Conservation (phyloP, 148 eudicot species). For the Amaranthus palmeri region DNA sequence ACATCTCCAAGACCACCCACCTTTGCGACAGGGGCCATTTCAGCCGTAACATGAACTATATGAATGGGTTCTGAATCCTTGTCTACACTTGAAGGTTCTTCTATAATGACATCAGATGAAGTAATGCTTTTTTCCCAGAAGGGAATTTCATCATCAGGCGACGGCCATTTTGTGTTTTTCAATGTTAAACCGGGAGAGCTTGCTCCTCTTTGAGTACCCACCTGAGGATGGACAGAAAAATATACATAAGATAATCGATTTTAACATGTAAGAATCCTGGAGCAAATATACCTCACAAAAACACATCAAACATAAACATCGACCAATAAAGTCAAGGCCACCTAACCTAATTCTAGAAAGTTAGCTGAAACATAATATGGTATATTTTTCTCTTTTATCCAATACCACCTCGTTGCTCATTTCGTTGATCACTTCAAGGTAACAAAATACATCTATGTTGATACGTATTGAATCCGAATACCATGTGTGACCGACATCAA, state of each 20-base stretch:
- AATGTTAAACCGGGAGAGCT: constrained; percentile 23
- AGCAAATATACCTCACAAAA: not conserved
- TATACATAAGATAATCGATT: not conserved
- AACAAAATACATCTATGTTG: not conserved
- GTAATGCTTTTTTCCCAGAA: constrained; percentile 57
- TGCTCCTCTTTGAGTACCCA: constrained; percentile 25
- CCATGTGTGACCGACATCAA: not conserved
- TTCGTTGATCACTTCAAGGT: not conserved
- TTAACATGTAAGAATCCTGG: not conserved
- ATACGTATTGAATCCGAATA: not conserved
- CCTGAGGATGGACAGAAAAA: constrained; percentile 26
- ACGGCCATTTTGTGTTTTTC: constrained; percentile 56
- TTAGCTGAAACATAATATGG: not conserved
- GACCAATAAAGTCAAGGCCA: not conserved
- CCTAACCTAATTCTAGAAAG: not conserved
- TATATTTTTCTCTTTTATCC: too few species aligned
- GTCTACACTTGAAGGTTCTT: constrained; percentile 24
- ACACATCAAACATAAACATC: not conserved
- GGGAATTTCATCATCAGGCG: constrained; percentile 62
- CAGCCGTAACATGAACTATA: constrained; percentile 76
- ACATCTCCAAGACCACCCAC: constrained; percentile 96
- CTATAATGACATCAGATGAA: constrained; percentile 33
- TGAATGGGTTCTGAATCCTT: constrained; percentile 59
- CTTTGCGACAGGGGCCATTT: constrained; percentile 89
- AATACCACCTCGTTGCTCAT: not conserved